Base-by-base conservation (phyloP, 2,329 filamentous ascomycete species). In the Endoconidiophora laricicola region DNA sequence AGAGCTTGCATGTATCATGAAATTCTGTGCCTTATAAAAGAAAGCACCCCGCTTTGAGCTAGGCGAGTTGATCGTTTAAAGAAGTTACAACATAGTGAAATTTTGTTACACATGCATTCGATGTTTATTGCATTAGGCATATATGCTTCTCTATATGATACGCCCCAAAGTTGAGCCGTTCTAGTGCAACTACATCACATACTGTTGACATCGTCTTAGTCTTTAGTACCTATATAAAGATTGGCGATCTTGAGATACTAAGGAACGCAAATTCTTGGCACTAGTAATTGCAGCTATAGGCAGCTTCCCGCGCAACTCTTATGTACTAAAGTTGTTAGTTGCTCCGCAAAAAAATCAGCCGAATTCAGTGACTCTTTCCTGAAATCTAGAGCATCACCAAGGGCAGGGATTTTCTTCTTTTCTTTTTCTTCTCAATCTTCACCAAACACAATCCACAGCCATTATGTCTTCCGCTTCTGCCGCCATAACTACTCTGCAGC, bases 401-500 rank as follows among this genome's bases (percentile, higher is more conserved):
- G 16, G 26, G 7, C 26, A 33, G 12, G 12, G 3, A 10, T 33
- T 33, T 33, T 33, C 6, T 26, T 23, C 33, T 7, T 37, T 14
- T 33, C 36, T 46, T 52, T 42, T 23, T 43, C 26, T 39, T 26
- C 9, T 29, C 2, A 29, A 39, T 47, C 41, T 45, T 46, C 24
- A 52, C 18, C 6, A 38, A 37, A 29, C 38, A 26, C 38, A 26
- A 38, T 18, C 29, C 10, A 37, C 22, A 18, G 24, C 26, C 29
- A 44, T 26, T 29, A 54, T 54, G 52, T 44, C 47, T 12, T 50
- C 56, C 54, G 57, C 59, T 12, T 44, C 47, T 12, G 50, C 56
- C 54, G 57, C 59, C n/a, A 56, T 61, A 53, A 60, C 59, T 18
- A 55, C 49, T 24, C 59, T 62, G 50, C 50, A 54, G 33, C 57